Conservation (phyloP, 2,329 filamentous ascomycete species). For the Cordyceps cateniannulata region DNA sequence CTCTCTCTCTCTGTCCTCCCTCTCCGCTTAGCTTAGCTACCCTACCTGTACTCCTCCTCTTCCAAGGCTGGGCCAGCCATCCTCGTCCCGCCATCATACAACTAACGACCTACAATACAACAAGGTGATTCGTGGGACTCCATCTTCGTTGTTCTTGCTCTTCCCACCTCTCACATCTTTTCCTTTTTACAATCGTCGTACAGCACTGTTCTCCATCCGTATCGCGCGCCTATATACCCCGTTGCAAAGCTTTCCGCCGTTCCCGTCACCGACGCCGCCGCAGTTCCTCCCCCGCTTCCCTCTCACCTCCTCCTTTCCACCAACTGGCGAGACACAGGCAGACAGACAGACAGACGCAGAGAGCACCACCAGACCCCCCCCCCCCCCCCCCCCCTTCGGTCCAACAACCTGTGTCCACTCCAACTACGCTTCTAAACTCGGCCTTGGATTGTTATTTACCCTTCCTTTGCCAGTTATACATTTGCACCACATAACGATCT, state of each 20-base stretch:
- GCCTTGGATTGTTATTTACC: not conserved
- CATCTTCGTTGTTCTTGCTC: not conserved
- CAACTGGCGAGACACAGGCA: not conserved
- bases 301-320: conserved; percentile 4
- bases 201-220: not conserved
- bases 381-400: not conserved
- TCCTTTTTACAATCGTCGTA: not conserved
- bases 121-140: not conserved
- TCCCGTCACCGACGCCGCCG: not conserved
- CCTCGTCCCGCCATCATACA: conserved; percentile 5
- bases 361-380: not conserved
- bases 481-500: not conserved
- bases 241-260: not conserved
- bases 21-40: not conserved
- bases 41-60: not conserved
- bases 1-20: not conserved
- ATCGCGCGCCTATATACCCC: no score
- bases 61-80: not conserved
- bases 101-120: not conserved
- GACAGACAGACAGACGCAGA: not conserved
- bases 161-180: not conserved
- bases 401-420: conserved; percentile 5
- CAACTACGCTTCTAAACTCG: conserved; percentile 7
- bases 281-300: not conserved
- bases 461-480: not conserved